Base-by-base conservation (phyloP, 306 rosid genomes). In the Lablab purpureus region DNA sequence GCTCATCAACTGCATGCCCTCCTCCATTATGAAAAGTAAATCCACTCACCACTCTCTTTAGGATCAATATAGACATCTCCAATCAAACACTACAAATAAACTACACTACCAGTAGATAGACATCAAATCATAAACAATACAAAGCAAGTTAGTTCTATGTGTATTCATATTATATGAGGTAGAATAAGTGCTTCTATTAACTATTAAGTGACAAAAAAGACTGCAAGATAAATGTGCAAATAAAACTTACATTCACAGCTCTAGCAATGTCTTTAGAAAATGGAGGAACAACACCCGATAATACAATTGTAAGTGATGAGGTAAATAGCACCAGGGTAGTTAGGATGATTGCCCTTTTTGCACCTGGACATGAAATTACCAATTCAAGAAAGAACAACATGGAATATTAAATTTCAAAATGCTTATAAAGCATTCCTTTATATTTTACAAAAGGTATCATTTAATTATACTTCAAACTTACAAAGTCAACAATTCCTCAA, bases 221-320 rank as follows among this genome's bases (percentile, higher is more conserved):
- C 6, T 7, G 12, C 6, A 27, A 14, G 6, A 15, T 28, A 14
- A 25, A 6, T 7, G 1, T 27, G 21, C 21, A 60, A 60, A 62
- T 13, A 27, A 71, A 65, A 85, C 89, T 84, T 86, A 95, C 98
- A 69, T 95, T 91, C 66, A 93, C 93, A 80, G 98, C 88, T 90
- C 98, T 86, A 62, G 96, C 88, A 50, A 87, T 89, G 87, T 85
- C 93, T 66, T 87, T 80, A 12, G 96, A 88, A 89, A 90, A 95
- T 60, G 98, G 92, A 30, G 94, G 98, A 74, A 89, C 79, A 2
- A 86, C 71, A 62, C 97, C 98, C 17, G 83, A 87, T 8, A 34
- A 54, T 40, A 91, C 91, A 51, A 72, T 51, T 40, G 85, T 74
- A 51, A 93, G 77, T 43, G 98, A 93, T 71, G 89, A 47, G 79